Conservation (phyloP, 2,329 filamentous ascomycete genomes). For the Ophioceras dolichostomum region DNA sequence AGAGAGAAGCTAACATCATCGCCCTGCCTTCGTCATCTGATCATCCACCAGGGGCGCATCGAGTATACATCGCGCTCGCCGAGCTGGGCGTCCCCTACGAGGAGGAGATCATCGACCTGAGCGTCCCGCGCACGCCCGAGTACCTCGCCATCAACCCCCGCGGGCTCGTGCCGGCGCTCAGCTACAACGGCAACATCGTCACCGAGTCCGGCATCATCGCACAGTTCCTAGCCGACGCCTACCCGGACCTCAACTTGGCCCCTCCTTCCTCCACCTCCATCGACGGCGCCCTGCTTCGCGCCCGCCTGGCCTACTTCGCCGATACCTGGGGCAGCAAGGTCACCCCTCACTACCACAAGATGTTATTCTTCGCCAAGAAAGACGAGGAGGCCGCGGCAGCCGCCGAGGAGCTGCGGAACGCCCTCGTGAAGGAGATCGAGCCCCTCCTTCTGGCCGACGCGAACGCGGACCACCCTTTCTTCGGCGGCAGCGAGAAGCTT, state of each 20-base stretch:
- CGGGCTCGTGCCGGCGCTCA: constrained; percentile 61
- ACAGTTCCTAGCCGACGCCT: constrained; percentile 55
- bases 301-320: constrained; percentile 57
- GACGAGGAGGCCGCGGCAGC: constrained; percentile 37
- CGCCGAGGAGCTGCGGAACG: constrained; percentile 36
- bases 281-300: constrained; percentile 48
- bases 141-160: constrained; percentile 71
- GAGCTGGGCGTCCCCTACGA: constrained; percentile 56
- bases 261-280: constrained; percentile 39
- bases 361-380: constrained; percentile 28
- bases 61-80: constrained; percentile 58
- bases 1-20: neutral
- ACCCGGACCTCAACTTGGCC: constrained; percentile 44
- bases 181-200: constrained; percentile 55
- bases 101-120: constrained; percentile 62
- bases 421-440: constrained; percentile 59
- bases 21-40: neutral
- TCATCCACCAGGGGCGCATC: constrained; percentile 45
- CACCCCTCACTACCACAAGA: constrained; percentile 30
- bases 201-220: constrained; percentile 64
- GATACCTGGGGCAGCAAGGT: constrained; percentile 20
- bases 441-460: constrained; percentile 44
- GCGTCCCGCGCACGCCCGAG: constrained; percentile 54
- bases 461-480: too few species aligned
- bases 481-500: constrained; percentile 48